A percentile compares a stretch with the other conserved stretches of the same genome.
Evolutionary conservation across 257 asterid species (phyloP).

Genomic region (Solanum chiquidenum): DNA sequence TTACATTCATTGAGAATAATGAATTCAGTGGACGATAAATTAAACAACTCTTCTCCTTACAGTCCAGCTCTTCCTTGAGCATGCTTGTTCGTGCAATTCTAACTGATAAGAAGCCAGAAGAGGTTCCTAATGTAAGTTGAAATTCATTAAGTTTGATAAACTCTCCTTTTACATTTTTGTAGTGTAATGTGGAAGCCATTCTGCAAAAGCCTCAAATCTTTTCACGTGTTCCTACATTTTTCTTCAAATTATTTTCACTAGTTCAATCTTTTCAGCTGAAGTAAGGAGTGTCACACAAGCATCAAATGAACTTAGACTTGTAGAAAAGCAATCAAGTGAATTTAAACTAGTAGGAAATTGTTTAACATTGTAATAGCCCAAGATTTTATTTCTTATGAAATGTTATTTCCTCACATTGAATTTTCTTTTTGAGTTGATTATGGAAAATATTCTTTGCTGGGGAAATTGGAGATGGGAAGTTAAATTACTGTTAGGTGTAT

Average conservation of each 20-base stretch:
- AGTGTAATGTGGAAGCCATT: not conserved
- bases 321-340: not conserved
- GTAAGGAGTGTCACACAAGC: not conserved
- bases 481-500: not conserved
- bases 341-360: not conserved
- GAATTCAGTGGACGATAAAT: not conserved
- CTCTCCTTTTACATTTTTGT: not conserved
- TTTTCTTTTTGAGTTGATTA: not conserved
- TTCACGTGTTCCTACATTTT: not conserved
- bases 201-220: not conserved
- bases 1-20: not conserved
- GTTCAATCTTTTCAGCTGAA: not conserved
- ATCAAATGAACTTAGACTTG: not conserved
- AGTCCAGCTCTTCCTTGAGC: conserved; percentile 75
- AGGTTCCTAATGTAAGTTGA: conserved; percentile 29
- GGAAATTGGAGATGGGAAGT: not conserved
- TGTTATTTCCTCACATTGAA: not conserved
- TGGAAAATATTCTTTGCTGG: not conserved
- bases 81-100: conserved; percentile 70
- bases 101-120: conserved; percentile 81
- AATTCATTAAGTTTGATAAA: not conserved
- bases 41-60: conserved; percentile 10
- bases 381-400: not conserved
- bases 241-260: not conserved
- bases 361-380: not conserved